Percentiles rank a stretch among this genome's conserved stretches.
phyloP scores from a whole-genome alignment of 345 rosid species.

The rapeseed (Brassica napus) region Da-Ae NC_063445.1:25689001-25689500 shows the following conservation, averaged over 20 bases:
- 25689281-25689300: conserved; percentile 64
- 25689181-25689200: conserved; percentile 63
- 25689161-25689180: conserved; percentile 43
- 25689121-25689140: conserved; percentile 71
- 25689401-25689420: conserved; percentile 26
- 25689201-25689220: conserved; percentile 70
- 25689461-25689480: neutral
- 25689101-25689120: conserved; percentile 40
- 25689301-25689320: conserved; percentile 65
- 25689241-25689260: conserved; percentile 77
- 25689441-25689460: conserved; percentile 28
- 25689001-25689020: conserved; percentile 58
- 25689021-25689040: conserved; percentile 64
- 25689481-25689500: conserved; percentile 6
- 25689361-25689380: neutral
- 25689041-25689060: conserved; percentile 57
- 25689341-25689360: conserved; percentile 23
- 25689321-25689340: conserved; percentile 31
- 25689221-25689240: conserved; percentile 76
- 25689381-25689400: conserved; percentile 5
- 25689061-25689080: conserved; percentile 62
- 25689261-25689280: conserved; percentile 90
- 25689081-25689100: conserved; percentile 46
- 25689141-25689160: conserved; percentile 44
- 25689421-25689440: conserved; percentile 16